Evolutionary conservation across 441 rosid species (phyloP), one percentile per base, ranked within the genome.

Genomic region (Syzygium syzygioides): DNA sequence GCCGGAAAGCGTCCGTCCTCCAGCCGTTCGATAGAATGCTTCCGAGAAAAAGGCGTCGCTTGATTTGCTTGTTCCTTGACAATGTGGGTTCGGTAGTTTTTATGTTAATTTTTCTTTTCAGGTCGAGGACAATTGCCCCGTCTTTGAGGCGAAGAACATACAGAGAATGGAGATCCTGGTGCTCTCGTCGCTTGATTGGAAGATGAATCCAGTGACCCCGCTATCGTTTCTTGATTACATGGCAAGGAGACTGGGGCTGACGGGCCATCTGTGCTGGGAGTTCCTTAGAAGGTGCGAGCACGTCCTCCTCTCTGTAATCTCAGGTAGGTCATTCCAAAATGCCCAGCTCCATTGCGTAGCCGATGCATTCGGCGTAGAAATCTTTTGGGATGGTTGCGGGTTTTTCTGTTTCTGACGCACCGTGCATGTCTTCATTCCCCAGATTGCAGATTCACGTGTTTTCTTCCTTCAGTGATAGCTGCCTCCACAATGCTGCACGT

Each of bases 81-180:
- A 23, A 41, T 23, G 83, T 41, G 83, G 83, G 52, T 76, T 76
- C 83, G 83, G 53, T 41, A 14, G 52, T 23, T 76, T 41, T 76
- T 23, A 76, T 76, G 83, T 13, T 11, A 12, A 0, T 88, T 79
- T 37, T 52, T 30, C 15, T 87, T 86, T 90, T 45, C 45, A 96
- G 98, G 96, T 94, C 88, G 96, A 92, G 91, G 97, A 94, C 15
- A 85, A 91, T 55, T 91, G 83, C 89, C 93, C 90, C 59, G 79
- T 94, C 52, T 96, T 96, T 71, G 97, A 95, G 91, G 95, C 97
- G 57, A 94, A 96, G 89, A 91, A 94, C 56, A 93, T 96, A 54
- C 96, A 94, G 92, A 93, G 94, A 90, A 96, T 95, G 98, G 98
- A 96, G 94, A 90, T 96, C 88, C 83, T 96, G 88, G 94, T 96